Base-by-base conservation (phyloP, 176 grass and related monocot species). In the Luzula sylvatica region DNA sequence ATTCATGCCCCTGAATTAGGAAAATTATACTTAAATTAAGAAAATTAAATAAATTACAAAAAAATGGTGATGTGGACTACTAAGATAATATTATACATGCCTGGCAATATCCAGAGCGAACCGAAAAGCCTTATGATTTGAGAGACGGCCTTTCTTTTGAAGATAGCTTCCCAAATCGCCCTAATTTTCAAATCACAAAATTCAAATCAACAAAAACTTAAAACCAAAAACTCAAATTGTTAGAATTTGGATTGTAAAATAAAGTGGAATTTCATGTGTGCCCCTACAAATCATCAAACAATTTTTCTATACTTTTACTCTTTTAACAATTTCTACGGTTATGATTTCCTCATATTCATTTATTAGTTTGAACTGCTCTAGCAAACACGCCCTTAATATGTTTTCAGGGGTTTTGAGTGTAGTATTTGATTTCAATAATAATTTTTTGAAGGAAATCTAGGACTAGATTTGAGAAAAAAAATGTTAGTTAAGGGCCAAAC, bases 31-130 rank as follows among this genome's bases (percentile, higher is more conserved):
- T 53, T 69, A 21, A 65, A 30, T 77, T 65, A 27, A 7, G 41
- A 2, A 45, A 41, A 39, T 65, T 8, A 47, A 50, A 53, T 11
- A 66, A 50, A 44, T 26, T 58, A 11, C n/a, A 53, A 38, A 46
- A 61, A 29, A 8, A 46, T 2, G 20, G 16, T 42, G 19, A 44
- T 52, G 9, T 35, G 7, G 24, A 55, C 23, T 66, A 30, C 16
- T 50, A 28, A 55, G 38, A 50, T 16, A 30, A 43, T 26, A 70
- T 40, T 27, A 54, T 3, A 45, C 70, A 68, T 79, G 63, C 92
- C 92, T 98, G 23, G 92, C 85, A 75, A 90, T 86, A 62, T 90
- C 81, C 58, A 98, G 85, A 43, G 92, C 72, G 53, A 80, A 90
- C 82, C 60, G 78, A 71, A 86, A 79, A 65, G 81, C 81, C 73